These are phyloP conservation scores for Verticillium dahliae DNA, from an alignment of 2,329 filamentous ascomycete genomes.

Conservation along the genomic window DNA sequence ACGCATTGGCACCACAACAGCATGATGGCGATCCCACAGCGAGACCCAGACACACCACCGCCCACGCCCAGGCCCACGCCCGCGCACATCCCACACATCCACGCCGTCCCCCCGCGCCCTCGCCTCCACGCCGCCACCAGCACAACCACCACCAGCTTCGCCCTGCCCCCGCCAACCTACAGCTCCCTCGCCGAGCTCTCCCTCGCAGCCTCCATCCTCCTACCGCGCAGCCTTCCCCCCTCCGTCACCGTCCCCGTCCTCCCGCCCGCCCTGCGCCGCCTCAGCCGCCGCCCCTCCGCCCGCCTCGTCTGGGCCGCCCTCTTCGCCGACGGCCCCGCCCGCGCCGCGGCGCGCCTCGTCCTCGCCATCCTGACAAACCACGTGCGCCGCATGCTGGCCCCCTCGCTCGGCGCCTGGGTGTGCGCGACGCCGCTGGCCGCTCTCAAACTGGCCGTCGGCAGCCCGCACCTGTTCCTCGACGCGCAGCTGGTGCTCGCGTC, in stretches of 20 bases:
- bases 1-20: too few species aligned
- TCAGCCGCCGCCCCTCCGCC: too few species aligned
- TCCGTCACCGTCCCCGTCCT: not conserved
- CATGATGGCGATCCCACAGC: too few species aligned
- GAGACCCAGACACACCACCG: too few species aligned
- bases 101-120: too few species aligned
- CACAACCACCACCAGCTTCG: not conserved
- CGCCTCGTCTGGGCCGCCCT: not conserved
- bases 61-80: too few species aligned
- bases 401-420: constrained; percentile 21
- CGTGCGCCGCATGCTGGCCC: constrained; percentile 24
- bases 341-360: constrained; percentile 18
- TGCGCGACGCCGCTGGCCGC: constrained; percentile 23
- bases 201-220: too few species aligned
- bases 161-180: not conserved
- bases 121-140: not conserved
- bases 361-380: constrained; percentile 32
- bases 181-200: not conserved
- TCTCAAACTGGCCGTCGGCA: constrained; percentile 26
- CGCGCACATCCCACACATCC: too few species aligned
- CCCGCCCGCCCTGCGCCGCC: not conserved
- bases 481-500: constrained; percentile 13
- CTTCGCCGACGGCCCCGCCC: constrained; percentile 14
- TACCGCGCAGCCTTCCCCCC: not conserved
- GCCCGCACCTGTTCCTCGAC: constrained; percentile 27